Base-by-base conservation (phyloP, 2,329 filamentous ascomycete species). In the Fusarium zealandicum region DNA sequence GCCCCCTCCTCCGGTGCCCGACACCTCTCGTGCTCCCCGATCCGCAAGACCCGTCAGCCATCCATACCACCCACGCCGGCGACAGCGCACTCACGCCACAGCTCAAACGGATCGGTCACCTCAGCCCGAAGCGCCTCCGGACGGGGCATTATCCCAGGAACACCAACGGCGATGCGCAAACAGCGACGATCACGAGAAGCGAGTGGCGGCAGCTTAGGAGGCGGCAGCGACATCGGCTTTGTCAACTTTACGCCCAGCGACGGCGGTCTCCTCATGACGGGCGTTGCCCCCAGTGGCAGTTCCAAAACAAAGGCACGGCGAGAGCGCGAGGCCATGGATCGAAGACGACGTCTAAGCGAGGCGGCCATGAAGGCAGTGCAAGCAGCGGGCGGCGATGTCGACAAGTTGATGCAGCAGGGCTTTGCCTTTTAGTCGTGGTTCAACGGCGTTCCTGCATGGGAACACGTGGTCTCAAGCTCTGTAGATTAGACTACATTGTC, bases 261-360 rank as follows among this genome's bases (percentile, higher is more conserved):
- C 72, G 88, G 87, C 66, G 78, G 82, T 12, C 85, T 89, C 69
- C 87, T 99, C 36, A 84, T 99, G 73, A 91, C 85, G 7, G 93
- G 93, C 5, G 95, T 99, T 11, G 95, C 95, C 38, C 93, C 93
- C 1, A 93, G 89, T 61, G 95, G 95, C 9, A 92, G 88, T 64
- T 90, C 86, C 63, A 98, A 98, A 82, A 98, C 95, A 8, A 97
- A 97, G 72, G 92, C 92, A n/a, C 79, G 92, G 49, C 79, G 95
- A 43, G 93, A 98, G 73, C 90, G 91, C 72, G 93, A 97, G 76
- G 91, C 91, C 2, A 80, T 83, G 46, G 93, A 97, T 69, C 87
- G 88, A 74, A 80, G 90, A 66, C 77, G 87, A 63, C 81, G 83
- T 70, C 70, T 93, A 49, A 87, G 83, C 67, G 85, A 90, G 72